These are phyloP conservation scores for Coemansia sp. DNA, from an alignment of 192 early-diverging fungal species.

Conservation along the genomic window DNA sequence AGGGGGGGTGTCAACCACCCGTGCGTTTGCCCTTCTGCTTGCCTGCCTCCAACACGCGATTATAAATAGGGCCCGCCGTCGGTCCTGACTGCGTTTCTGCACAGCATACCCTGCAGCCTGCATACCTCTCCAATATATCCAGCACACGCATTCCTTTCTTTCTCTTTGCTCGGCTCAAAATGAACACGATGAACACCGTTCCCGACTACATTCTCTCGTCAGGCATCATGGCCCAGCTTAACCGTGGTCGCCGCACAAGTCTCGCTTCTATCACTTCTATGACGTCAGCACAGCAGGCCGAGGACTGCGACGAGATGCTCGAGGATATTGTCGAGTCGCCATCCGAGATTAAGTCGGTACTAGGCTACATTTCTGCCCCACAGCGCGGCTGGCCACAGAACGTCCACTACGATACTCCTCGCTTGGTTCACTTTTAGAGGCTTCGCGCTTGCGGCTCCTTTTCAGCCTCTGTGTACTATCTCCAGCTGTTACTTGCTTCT, in stretches of 20 bases:
- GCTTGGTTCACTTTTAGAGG: conserved; percentile 41
- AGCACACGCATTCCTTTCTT: not conserved
- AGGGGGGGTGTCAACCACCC: not conserved
- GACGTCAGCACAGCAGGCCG: not conserved
- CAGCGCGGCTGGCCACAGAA: conserved; percentile 29
- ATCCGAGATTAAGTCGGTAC: conserved; percentile 44
- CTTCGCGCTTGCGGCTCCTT: not conserved
- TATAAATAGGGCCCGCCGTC: conserved; percentile 3
- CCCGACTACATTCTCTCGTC: conserved; percentile 47
- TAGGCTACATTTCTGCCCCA: conserved; percentile 35
- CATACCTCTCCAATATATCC: not conserved
- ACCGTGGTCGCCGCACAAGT: conserved; percentile 23
- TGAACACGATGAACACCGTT: conserved; percentile 15
- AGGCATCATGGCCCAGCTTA: conserved; percentile 39
- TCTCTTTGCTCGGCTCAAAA: not conserved
- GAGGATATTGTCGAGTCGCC: not conserved
- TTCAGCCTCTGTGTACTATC: not conserved
- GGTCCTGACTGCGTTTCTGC: conserved; percentile 1
- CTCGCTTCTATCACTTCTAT: conserved; percentile 20
- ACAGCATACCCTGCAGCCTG: not conserved
- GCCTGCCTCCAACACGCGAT: not conserved
- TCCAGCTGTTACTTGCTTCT: not conserved
- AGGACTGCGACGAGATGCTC: conserved; percentile 5
- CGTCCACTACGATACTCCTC: conserved; percentile 28
- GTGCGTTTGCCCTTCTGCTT: not conserved